These are phyloP conservation scores for Cytospora paraplurivora DNA, from an alignment of 2,329 filamentous ascomycete species.

Conservation along the genomic window DNA sequence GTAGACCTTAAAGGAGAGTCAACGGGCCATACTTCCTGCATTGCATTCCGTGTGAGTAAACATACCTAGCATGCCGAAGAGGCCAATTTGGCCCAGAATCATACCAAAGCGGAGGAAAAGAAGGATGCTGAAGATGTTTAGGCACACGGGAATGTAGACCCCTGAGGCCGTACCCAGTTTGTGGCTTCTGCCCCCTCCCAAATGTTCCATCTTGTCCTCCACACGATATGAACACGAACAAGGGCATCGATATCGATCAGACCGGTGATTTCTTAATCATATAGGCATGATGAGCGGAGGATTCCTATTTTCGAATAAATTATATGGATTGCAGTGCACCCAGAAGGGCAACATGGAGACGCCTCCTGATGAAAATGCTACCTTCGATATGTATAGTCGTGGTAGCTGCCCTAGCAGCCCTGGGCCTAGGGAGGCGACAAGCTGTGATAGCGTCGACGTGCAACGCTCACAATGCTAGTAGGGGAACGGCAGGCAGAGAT, in stretches of 20 bases:
- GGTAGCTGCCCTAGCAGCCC: background rate
- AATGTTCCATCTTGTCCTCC: conserved; percentile 37
- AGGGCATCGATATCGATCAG: conserved; percentile 5
- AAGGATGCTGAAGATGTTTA: conserved; percentile 86
- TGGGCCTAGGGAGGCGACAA: background rate
- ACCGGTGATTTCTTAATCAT: background rate
- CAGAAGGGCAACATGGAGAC: background rate
- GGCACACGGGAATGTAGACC: conserved; percentile 84
- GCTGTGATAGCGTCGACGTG: background rate
- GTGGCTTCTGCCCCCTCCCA: conserved; percentile 40
- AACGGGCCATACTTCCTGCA: conserved; percentile 30
- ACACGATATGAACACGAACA: background rate
- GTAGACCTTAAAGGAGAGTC: conserved; percentile 56
- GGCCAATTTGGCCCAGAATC: conserved; percentile 77
- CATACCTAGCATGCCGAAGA: conserved; percentile 77
- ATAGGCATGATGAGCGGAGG: background rate
- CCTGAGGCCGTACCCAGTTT: conserved; percentile 79
- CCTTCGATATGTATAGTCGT: background rate
- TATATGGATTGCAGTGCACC: background rate
- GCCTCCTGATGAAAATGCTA: background rate
- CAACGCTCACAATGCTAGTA: background rate
- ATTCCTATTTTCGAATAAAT: background rate
- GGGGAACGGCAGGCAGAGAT: background rate
- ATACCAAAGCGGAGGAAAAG: conserved; percentile 91
- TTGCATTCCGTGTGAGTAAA: conserved; percentile 5